phyloP scores from a whole-genome alignment of 805 yeast species.

The Zygotorulaspora chibaensis region DNA sequence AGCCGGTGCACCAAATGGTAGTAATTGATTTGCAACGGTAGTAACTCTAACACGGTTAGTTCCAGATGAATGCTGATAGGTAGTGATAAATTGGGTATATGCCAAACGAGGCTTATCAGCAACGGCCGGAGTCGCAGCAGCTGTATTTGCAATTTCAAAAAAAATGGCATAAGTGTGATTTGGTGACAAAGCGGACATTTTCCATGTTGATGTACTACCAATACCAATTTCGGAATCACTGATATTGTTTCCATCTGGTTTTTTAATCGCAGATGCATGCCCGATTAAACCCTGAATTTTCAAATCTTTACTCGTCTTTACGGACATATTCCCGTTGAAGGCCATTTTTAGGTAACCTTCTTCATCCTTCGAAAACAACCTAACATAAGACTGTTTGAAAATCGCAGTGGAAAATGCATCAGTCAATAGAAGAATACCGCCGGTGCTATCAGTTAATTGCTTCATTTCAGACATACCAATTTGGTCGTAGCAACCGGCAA shows the following conservation, averaged over 20 bases:
- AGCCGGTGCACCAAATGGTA: constrained; percentile 52
- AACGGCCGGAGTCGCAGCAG: constrained; percentile 20
- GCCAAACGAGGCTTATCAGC: constrained; percentile 36
- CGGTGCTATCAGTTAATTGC: constrained; percentile 75
- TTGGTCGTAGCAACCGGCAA: constrained; percentile 95
- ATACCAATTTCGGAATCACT: constrained; percentile 92
- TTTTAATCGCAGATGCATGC: constrained; percentile 72
- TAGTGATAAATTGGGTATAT: constrained; percentile 80
- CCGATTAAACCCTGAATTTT: constrained; percentile 93
- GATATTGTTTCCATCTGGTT: constrained; percentile 62
- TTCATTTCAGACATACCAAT: constrained; percentile 94
- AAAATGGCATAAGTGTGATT: constrained; percentile 83
- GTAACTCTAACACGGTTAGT: constrained; percentile 86
- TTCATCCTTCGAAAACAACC: constrained; percentile 81
- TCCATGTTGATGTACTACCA: constrained; percentile 89
- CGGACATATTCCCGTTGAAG: constrained; percentile 82
- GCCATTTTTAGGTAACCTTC: constrained; percentile 86
- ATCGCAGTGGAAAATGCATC: constrained; percentile 95
- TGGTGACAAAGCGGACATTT: constrained; percentile 79
- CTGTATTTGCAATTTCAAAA: constrained; percentile 65
- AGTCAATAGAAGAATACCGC: constrained; percentile 81
- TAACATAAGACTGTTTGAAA: constrained; percentile 85
- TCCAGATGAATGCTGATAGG: constrained; percentile 94
- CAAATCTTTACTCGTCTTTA: constrained; percentile 80
- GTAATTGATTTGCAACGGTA: constrained; percentile 57